Evolutionary conservation across 2,329 filamentous ascomycete genomes (phyloP).

Genomic region (Corynespora cassiicola): DNA sequence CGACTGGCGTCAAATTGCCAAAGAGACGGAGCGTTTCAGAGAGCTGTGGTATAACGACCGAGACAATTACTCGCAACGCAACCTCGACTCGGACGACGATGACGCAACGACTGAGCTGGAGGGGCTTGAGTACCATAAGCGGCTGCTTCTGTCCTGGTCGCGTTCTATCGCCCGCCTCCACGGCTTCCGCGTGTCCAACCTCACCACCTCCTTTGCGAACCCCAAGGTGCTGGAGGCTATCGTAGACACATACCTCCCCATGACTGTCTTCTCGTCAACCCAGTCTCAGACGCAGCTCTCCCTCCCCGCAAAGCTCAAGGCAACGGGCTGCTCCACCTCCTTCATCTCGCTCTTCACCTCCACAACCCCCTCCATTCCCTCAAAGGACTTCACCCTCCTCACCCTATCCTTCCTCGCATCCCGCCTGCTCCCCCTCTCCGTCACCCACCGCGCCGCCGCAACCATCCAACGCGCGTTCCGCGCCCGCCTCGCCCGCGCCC

Average conservation of each 20-base stretch:
- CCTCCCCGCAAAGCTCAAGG: conserved; percentile 46
- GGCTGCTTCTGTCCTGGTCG: conserved; percentile 64
- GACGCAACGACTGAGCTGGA: conserved; percentile 29
- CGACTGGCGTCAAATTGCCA: conserved; percentile 60
- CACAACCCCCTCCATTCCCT: conserved; percentile 52
- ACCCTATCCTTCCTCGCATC: conserved; percentile 67
- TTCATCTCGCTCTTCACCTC: conserved; percentile 54
- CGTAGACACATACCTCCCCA: conserved; percentile 61
- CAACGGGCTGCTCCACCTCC: conserved; percentile 49
- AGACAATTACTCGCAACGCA: conserved; percentile 36
- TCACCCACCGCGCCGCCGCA: conserved; percentile 57
- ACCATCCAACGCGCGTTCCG: conserved; percentile 62
- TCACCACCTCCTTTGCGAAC: conserved; percentile 65
- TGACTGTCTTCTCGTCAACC: conserved; percentile 13
- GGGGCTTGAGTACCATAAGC: conserved; percentile 41
- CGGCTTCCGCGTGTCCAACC: conserved; percentile 57
- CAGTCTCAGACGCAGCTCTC: conserved; percentile 10
- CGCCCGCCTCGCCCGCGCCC: conserved; percentile 31
- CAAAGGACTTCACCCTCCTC: conserved; percentile 61
- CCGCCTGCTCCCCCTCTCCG: conserved; percentile 60
- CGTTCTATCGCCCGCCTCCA: conserved; percentile 55
- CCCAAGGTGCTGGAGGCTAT: conserved; percentile 62
- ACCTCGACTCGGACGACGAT: conserved; percentile 41
- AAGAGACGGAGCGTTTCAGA: conserved; percentile 57
- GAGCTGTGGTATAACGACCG: conserved; percentile 35